Base-by-base conservation (phyloP, 2,329 filamentous ascomycete genomes). In the Cercospora sojina region DNA sequence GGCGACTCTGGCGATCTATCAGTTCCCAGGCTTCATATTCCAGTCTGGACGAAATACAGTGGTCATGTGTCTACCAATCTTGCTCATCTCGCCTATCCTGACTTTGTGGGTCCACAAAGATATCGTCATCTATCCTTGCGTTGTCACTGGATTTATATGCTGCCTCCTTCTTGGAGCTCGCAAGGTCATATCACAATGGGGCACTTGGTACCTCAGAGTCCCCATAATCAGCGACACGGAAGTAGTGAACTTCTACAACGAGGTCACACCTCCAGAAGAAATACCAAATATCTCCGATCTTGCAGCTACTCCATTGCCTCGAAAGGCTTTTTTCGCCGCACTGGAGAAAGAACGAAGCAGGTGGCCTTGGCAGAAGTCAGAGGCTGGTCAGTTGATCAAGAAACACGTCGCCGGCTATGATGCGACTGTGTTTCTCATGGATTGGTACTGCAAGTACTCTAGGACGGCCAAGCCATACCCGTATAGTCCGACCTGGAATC, bases 401-500 rank as follows among this genome's bases (percentile, higher is more conserved):
- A 79, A 82, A 57, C 78, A 87, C 56, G 82, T 83, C 5, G 76
- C 78, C 5, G 84, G 84, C 59, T 86, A 82, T 78, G 81, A 83
- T 6, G 80, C 83, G 0, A 85, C 84, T 5, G 78, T 84, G 31
- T 86, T 86, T 72, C 77, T 86, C 10, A 77, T 87, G 51, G 79
- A 85, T 62, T 84, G 84, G 83, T 85, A 85, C 68, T 82, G 83
- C 70, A 77, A 80, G 18, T 72, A 65, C 77, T 82, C 74, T 79
- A 80, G 41, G 81, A 82, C 70, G 0, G 81, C 81, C 43, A 76
- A 80, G 49, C 84, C 85, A 1, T 83, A 85, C 64, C 83, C 83
- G 0, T 86, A 82, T 72, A 86, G 83, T 66, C 85, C 84, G 3
- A 83, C 83, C 1, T 87, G 85, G 85, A 86, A 86, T 64, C 81